phyloP scores from a whole-genome alignment of 768 basidiomycete genomes.

The Hygrophorus pudorinus region DNA sequence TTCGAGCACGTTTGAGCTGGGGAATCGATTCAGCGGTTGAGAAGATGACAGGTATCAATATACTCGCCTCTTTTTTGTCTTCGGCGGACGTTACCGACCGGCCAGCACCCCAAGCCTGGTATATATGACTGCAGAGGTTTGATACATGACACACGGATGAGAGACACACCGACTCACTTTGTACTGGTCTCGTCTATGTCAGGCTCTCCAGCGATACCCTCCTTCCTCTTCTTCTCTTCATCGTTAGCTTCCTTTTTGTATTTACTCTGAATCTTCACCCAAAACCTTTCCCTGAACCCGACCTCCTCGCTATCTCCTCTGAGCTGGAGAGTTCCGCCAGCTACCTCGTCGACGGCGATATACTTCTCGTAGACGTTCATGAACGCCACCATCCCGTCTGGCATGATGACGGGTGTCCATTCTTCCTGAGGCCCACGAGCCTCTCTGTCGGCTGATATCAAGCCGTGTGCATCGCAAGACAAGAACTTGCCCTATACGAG shows the following conservation, averaged over 20 bases:
- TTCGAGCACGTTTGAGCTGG: constrained; percentile 68
- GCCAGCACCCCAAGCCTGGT: constrained; percentile 83
- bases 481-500: constrained; percentile 92
- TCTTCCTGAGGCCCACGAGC: constrained; percentile 91
- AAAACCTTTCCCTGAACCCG: constrained; percentile 80
- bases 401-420: constrained; percentile 77
- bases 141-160: constrained; percentile 3
- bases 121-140: constrained; percentile 41
- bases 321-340: constrained; percentile 68
- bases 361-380: constrained; percentile 88
- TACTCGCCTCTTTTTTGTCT: constrained; percentile 64
- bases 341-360: constrained; percentile 75
- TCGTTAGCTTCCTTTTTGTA: constrained; percentile 79
- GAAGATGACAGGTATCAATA: neutral
- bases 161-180: constrained; percentile 42
- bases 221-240: constrained; percentile 66
- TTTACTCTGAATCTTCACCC: constrained; percentile 83
- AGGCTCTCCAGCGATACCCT: constrained; percentile 38
- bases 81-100: constrained; percentile 55
- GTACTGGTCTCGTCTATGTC: constrained; percentile 63
- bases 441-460: constrained; percentile 77
- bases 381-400: constrained; percentile 82
- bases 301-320: constrained; percentile 81
- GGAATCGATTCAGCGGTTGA: constrained; percentile 5
- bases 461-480: constrained; percentile 77